phyloP scores from a whole-genome alignment of 805 yeast genomes.

The Debaryomyces tyrocola region DNA sequence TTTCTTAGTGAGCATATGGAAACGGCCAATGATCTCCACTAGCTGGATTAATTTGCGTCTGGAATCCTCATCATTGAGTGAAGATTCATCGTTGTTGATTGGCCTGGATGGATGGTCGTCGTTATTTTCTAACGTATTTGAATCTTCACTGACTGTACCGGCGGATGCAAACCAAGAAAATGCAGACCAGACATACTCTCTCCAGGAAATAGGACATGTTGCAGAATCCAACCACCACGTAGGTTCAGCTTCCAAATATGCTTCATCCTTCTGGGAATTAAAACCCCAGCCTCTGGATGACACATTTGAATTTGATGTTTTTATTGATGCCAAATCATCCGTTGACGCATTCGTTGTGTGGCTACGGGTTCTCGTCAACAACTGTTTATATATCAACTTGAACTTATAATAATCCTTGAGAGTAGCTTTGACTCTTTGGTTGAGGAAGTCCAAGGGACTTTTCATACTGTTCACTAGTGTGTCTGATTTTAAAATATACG shows the following conservation, averaged over 20 bases:
- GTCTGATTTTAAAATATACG: constrained; percentile 11
- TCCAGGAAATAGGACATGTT: constrained; percentile 53
- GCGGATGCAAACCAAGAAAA: constrained; percentile 89
- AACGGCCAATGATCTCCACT: constrained; percentile 34
- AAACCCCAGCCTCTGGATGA: constrained; percentile 10
- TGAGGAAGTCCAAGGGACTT: constrained; percentile 3
- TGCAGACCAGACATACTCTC: constrained; percentile 64
- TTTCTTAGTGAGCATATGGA: constrained; percentile 40
- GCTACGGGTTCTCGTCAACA: constrained; percentile 7
- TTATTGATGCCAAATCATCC: constrained; percentile 30
- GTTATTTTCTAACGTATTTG: constrained; percentile 3
- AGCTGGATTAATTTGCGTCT: constrained; percentile 11
- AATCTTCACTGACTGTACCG: constrained; percentile 47
- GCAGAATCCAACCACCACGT: constrained; percentile 44
- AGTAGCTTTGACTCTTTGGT: constrained; percentile 26
- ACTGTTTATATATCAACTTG: constrained; percentile 28
- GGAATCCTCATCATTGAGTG: background rate
- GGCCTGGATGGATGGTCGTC: constrained; percentile 1
- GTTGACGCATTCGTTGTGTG: constrained; percentile 14
- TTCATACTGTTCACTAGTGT: background rate
- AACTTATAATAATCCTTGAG: constrained; percentile 38
- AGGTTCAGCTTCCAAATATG: constrained; percentile 23
- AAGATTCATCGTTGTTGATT: constrained; percentile 1
- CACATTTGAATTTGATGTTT: constrained; percentile 25
- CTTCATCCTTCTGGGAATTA: background rate